Evolutionary conservation across 129 eudicot genomes (phyloP), one percentile per base, ranked within the genome.

Genomic region (Pittosporum tobira): DNA sequence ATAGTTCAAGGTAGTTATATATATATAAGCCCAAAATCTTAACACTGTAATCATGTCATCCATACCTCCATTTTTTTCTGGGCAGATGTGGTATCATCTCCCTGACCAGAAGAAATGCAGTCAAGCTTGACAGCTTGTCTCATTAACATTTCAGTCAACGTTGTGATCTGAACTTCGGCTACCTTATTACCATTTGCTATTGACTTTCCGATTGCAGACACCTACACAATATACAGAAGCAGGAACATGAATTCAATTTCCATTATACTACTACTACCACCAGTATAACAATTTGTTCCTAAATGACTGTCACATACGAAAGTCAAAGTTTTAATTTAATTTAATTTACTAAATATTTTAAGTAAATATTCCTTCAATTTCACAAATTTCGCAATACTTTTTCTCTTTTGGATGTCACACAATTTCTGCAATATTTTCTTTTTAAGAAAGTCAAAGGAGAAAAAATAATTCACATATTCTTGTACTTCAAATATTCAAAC

Each of bases 131-230:
- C 72, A 51, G 83, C 83, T 72, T 72, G 83, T 45, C 75, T 68
- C 83, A 68, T 77, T 59, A 77, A 52, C 78, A 77, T 63, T 53
- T 77, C 78, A 26, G 23, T 73, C 75, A 77, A 64, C 24, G 83
- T 77, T 5, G 83, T 77, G 50, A 72, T 67, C 46, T 77, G 79
- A 10, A 77, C 36, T 54, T 77, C 83, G 48, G 83, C 68, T 26
- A 77, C 83, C 53, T 64, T 77, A 1, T 57, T 63, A 1, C 83
- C 83, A 72, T 54, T 72, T 77, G 47, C 72, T 44, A 77, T 64
- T 16, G 78, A 68, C 22, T 77, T 72, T 51, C 68, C 83, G 18
- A 72, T 77, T 21, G 62, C 68, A 43, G 57, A 43, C 6, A 77
- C 75, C 79, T 77, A 48, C 20, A 16, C 34, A 14, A 15, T 2